These are phyloP conservation scores for Prunus persica DNA, from an alignment of 306 rosid genomes.

Conservation along the genomic window Prunus_persica_NCBIv2 NC_034014.1:25308001-25308500, in stretches of 20 bases:
- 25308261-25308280: not conserved
- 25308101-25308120: slow-evolving; percentile 29
- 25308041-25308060: slow-evolving; percentile 28
- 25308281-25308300: not conserved
- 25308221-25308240: too few species aligned
- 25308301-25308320: slow-evolving; percentile 22
- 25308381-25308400: slow-evolving; percentile 22
- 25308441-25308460: slow-evolving; percentile 27
- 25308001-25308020: slow-evolving; percentile 6
- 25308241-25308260: slow-evolving; percentile 20
- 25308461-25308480: slow-evolving; percentile 27
- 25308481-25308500: slow-evolving; percentile 32
- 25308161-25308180: slow-evolving; percentile 23
- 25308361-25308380: slow-evolving; percentile 7
- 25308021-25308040: slow-evolving; percentile 10
- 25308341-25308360: not conserved
- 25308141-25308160: slow-evolving; percentile 35
- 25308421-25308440: slow-evolving; percentile 23
- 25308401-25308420: slow-evolving; percentile 24
- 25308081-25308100: not conserved
- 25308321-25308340: not conserved
- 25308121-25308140: slow-evolving; percentile 5
- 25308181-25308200: slow-evolving; percentile 31
- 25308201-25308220: slow-evolving; percentile 22
- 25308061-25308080: slow-evolving; percentile 37